A percentile compares a stretch with the other conserved stretches of the same genome.
Conservation (phyloP, 1,284 basidiomycete genomes). For the Cryptococcus sp. region DNA sequence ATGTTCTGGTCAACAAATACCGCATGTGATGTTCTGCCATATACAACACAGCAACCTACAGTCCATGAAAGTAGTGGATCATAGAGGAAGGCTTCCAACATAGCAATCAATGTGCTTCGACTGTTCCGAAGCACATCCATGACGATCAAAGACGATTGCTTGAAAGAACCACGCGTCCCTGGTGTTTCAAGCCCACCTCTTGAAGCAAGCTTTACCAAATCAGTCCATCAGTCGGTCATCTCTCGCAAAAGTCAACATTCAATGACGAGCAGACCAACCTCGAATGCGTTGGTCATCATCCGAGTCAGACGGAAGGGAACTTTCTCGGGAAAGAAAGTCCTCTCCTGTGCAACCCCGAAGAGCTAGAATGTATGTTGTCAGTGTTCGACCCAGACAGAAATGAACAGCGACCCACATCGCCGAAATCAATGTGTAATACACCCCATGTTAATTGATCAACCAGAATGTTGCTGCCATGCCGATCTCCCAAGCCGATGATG, state of each 20-base stretch:
- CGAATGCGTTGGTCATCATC: constrained; percentile 48
- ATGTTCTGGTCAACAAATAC: no score
- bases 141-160: constrained; percentile 35
- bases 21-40: no score
- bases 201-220: constrained; percentile 27
- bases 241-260: background rate
- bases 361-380: constrained; percentile 21
- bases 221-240: no score
- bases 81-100: constrained; percentile 67
- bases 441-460: constrained; percentile 46
- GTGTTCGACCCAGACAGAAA: background rate
- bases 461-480: constrained; percentile 44
- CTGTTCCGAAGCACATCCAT: constrained; percentile 40
- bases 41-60: constrained; percentile 17
- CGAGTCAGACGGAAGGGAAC: constrained; percentile 45
- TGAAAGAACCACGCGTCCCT: constrained; percentile 41
- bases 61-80: constrained; percentile 84
- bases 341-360: constrained; percentile 36
- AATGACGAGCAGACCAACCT: constrained; percentile 17
- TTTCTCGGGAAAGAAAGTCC: constrained; percentile 37
- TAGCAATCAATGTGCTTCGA: constrained; percentile 37
- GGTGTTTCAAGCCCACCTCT: constrained; percentile 29
- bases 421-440: constrained; percentile 46
- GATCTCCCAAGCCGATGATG: constrained; percentile 44
- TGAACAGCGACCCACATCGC: constrained; percentile 33